Evolutionary conservation across 495 filamentous ascomycete species (phyloP), one percentile per base, ranked within the genome.

Genomic region (Cetradonia linearis): DNA sequence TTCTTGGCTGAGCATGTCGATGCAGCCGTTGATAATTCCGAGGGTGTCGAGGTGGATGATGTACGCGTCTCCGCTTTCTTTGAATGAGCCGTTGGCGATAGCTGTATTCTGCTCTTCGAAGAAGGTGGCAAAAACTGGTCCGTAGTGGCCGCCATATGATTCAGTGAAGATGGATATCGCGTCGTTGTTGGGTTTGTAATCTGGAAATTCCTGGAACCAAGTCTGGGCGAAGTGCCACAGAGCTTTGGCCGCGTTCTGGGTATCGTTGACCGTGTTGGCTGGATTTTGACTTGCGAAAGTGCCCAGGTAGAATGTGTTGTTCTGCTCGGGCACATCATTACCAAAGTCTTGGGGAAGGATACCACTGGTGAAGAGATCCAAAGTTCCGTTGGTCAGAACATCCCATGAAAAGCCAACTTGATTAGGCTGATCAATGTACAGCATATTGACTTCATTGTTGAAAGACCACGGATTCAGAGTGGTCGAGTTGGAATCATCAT

Each of bases 81-180:
- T 57, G 42, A 74, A 50, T 0, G 64, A 68, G 18, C 69, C 67
- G 38, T 73, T 78, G 62, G 63, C 73, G 65, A 74, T 82, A 70
- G 62, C 73, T 61, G 72, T 72, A 59, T 89, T 89, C 67, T 88
- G 84, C 58, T 79, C 68, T 60, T 86, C 79, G 65, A 88, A 81
- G 65, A 82, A 88, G 18, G 79, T 74, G 38, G 81, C 77, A 63
- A 84, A 86, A 1, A 81, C 72, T 0, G 84, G 85, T 0, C 83
- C 85, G 50, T 86, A 87, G 34, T 83, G 83, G 2, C 84, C 84
- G 14, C 85, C 85, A 62, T 87, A 87, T 28, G 78, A 81, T 64
- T 80, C 78, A 0, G 78, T 79, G 73, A 76, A 78, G 61, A 84
- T 77, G 62, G 74, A 81, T 37, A 87, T 77, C 1, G 77, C 70